Evolutionary conservation across 2,329 filamentous ascomycete genomes (phyloP).

Genomic region (Verticillium albo-atrum): DNA sequence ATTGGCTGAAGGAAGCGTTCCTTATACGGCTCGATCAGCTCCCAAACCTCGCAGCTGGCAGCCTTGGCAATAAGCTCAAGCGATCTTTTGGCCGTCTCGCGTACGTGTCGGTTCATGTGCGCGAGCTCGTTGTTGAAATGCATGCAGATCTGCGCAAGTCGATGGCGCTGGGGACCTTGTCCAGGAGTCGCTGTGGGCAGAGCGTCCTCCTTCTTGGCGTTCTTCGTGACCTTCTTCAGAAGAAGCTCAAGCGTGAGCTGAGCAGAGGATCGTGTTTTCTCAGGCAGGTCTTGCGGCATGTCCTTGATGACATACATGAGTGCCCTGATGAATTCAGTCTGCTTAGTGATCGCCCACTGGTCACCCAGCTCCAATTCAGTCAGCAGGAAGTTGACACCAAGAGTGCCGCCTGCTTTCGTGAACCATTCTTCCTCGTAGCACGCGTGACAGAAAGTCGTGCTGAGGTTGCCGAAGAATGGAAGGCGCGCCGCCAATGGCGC

Average conservation of each 20-base stretch:
- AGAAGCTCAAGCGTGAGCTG: slow-evolving; percentile 80
- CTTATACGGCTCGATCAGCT: slow-evolving; percentile 85
- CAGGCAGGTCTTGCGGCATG: slow-evolving; percentile 89
- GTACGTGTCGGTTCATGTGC: slow-evolving; percentile 94
- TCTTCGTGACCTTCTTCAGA: slow-evolving; percentile 72
- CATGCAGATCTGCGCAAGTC: slow-evolving; percentile 73
- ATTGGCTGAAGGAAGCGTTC: slow-evolving; percentile 87
- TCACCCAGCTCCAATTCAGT: slow-evolving; percentile 83
- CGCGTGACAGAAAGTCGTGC: slow-evolving; percentile 83
- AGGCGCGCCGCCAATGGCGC: slow-evolving; percentile 68
- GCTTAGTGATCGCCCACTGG: slow-evolving; percentile 74
- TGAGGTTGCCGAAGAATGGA: slow-evolving; percentile 79
- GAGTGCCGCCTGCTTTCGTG: slow-evolving; percentile 86
- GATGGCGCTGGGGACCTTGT: slow-evolving; percentile 44
- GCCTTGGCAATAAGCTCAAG: slow-evolving; percentile 78
- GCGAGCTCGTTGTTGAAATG: slow-evolving; percentile 84
- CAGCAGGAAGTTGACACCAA: slow-evolving; percentile 84
- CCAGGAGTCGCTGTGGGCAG: slow-evolving; percentile 23
- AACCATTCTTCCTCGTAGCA: slow-evolving; percentile 99
- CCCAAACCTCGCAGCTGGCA: slow-evolving; percentile 73
- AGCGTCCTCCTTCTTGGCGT: slow-evolving; percentile 74
- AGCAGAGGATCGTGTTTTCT: slow-evolving; percentile 78
- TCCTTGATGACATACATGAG: slow-evolving; percentile 98
- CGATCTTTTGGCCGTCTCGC: slow-evolving; percentile 77
- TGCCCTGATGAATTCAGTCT: slow-evolving; percentile 85